Conservation (phyloP, 768 basidiomycete genomes). For the Sarcodon aspratus region DNA sequence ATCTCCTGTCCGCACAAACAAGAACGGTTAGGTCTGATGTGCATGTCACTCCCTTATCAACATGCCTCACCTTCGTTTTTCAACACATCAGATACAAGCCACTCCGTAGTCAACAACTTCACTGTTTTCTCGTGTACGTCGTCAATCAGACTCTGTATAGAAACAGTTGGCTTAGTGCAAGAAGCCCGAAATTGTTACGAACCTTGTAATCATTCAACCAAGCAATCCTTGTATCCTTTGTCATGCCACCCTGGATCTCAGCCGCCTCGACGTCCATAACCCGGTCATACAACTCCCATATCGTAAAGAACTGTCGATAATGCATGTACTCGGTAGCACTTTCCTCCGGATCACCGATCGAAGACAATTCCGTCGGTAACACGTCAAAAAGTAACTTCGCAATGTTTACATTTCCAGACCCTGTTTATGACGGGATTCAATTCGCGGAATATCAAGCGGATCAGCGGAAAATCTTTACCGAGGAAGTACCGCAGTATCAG, state of each 20-base stretch:
- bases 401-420: slow-evolving; percentile 60
- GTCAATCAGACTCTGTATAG: slow-evolving; percentile 42
- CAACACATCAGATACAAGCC: slow-evolving; percentile 53
- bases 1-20: slow-evolving; percentile 24
- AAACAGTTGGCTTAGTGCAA: background rate
- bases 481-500: slow-evolving; percentile 85
- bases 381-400: slow-evolving; percentile 48
- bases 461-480: slow-evolving; percentile 34
- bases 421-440: slow-evolving; percentile 24
- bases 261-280: slow-evolving; percentile 50
- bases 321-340: slow-evolving; percentile 66
- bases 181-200: slow-evolving; percentile 5
- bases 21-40: background rate
- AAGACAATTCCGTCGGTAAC: slow-evolving; percentile 53
- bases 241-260: slow-evolving; percentile 40
- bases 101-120: slow-evolving; percentile 66
- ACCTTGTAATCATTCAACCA: slow-evolving; percentile 66
- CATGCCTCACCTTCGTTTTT: slow-evolving; percentile 23
- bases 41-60: background rate
- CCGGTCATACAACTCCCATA: slow-evolving; percentile 56
- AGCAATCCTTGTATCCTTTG: slow-evolving; percentile 39
- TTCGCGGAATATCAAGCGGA: background rate
- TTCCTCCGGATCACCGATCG: slow-evolving; percentile 58
- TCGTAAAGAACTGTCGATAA: slow-evolving; percentile 68
- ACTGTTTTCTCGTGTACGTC: slow-evolving; percentile 52